These are phyloP conservation scores for Kernera saxatilis DNA, from an alignment of 345 rosid species.

Conservation along the genomic window DNA sequence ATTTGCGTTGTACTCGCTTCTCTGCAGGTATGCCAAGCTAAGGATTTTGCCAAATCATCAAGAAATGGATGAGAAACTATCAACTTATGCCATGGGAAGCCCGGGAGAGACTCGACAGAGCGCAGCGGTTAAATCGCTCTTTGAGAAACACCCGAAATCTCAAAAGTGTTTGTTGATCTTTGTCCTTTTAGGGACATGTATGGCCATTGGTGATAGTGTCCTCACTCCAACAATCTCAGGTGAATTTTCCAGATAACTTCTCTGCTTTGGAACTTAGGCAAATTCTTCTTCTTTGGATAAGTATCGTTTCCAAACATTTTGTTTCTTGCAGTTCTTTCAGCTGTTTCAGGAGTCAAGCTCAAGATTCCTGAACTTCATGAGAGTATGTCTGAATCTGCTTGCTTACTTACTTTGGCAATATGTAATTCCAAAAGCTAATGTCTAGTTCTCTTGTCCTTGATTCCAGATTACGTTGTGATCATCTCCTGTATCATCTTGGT, in stretches of 20 bases:
- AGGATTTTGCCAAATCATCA: conserved; percentile 82
- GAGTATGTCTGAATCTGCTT: conserved; percentile 41
- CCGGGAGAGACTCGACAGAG: conserved; percentile 47
- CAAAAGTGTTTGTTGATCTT: conserved; percentile 49
- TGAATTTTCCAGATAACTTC: not conserved
- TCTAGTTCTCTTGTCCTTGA: not conserved
- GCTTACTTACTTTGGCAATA: not conserved
- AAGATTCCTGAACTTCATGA: conserved; percentile 60
- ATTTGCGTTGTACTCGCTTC: conserved; percentile 84
- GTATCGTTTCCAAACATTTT: not conserved
- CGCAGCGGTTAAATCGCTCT: conserved; percentile 45
- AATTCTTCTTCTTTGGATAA: not conserved
- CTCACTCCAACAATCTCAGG: conserved; percentile 92
- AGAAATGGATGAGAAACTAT: conserved; percentile 66
- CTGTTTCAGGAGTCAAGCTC: conserved; percentile 67
- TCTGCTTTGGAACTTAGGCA: not conserved
- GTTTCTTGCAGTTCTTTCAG: conserved; percentile 64
- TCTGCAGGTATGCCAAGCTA: conserved; percentile 68
- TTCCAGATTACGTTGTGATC: conserved; percentile 58
- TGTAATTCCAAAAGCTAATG: not conserved
- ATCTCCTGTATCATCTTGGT: conserved; percentile 64
- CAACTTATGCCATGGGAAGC: conserved; percentile 47
- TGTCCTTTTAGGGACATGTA: conserved; percentile 69
- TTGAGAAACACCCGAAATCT: conserved; percentile 50
- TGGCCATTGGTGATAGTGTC: conserved; percentile 76